phyloP scores from a whole-genome alignment of 441 rosid genomes.

The Arabidopsis lyrata region DNA sequence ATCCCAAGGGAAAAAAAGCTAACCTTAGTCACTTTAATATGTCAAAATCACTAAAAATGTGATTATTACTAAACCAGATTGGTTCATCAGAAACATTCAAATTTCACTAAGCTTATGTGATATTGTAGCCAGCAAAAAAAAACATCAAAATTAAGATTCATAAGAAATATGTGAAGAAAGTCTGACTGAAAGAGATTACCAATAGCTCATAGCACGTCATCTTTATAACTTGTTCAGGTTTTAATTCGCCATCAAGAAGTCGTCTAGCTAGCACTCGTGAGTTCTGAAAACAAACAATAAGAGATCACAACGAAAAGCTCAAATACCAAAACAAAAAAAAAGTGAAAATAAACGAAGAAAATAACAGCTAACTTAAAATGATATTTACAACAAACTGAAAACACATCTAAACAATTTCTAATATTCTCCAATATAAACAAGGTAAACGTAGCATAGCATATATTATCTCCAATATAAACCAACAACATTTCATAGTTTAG shows the following conservation, averaged over 20 bases:
- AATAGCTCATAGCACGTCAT: slow-evolving; percentile 75
- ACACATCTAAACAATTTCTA: no score
- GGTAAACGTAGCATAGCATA: no score
- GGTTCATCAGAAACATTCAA: neutral
- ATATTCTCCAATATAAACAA: no score
- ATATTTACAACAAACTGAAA: neutral
- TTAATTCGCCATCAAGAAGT: slow-evolving; percentile 67
- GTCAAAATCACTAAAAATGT: neutral
- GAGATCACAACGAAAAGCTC: neutral
- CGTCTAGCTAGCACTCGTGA: slow-evolving; percentile 60
- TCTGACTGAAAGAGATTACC: slow-evolving; percentile 39
- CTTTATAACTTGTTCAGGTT: slow-evolving; percentile 63
- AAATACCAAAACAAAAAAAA: neutral
- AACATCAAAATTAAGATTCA: neutral
- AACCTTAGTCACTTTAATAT: no score
- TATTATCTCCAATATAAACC: no score
- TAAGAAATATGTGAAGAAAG: no score
- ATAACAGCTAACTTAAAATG: neutral
- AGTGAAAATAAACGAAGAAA: no score
- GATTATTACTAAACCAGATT: neutral
- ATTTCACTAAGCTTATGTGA: no score
- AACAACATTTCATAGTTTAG: no score
- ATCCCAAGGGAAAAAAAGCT: neutral
- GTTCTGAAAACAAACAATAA: slow-evolving; percentile 49
- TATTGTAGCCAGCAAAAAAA: neutral